Percentiles rank a stretch among this genome's conserved stretches.
phyloP scores from a whole-genome alignment of 2,329 filamentous ascomycete species.

The Penicillium sp. region DNA sequence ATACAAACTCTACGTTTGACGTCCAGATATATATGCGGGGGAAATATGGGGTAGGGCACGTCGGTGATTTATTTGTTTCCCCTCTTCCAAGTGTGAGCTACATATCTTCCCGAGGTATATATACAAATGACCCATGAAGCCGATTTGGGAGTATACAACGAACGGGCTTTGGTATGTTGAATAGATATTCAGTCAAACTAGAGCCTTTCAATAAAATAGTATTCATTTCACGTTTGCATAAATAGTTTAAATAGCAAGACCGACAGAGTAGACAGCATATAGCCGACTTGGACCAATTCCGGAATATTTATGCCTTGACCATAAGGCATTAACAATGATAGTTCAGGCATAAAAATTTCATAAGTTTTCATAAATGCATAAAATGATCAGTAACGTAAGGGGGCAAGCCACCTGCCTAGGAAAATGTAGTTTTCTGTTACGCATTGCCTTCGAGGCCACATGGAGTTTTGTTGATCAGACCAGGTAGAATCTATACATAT shows the following conservation, averaged over 20 bases:
- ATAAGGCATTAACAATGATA: not conserved
- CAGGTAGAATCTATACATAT: not conserved
- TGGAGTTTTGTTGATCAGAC: not conserved
- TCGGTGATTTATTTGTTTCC: not conserved
- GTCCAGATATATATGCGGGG: conserved; percentile 5
- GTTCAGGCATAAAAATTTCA: not conserved
- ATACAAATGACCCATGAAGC: not conserved
- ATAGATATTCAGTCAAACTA: not conserved
- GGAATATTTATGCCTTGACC: not conserved
- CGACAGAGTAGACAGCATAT: not conserved
- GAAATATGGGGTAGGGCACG: not conserved
- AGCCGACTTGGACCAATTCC: not conserved
- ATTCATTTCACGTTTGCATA: not conserved
- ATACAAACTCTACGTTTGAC: not conserved
- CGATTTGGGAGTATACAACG: not conserved
- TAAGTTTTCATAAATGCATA: not conserved
- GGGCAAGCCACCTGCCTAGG: not conserved
- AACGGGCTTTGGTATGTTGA: not conserved
- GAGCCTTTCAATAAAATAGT: no score
- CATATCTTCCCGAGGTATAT: conserved; percentile 2
- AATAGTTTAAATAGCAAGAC: not conserved
- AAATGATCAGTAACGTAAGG: conserved; percentile 1
- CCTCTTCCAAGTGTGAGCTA: not conserved
- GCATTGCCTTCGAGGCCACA: not conserved
- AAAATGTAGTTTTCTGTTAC: not conserved